Evolutionary conservation across 495 filamentous ascomycete genomes (phyloP), one percentile per base, ranked within the genome.

Genomic region (Lasiosphaeria hispida): DNA sequence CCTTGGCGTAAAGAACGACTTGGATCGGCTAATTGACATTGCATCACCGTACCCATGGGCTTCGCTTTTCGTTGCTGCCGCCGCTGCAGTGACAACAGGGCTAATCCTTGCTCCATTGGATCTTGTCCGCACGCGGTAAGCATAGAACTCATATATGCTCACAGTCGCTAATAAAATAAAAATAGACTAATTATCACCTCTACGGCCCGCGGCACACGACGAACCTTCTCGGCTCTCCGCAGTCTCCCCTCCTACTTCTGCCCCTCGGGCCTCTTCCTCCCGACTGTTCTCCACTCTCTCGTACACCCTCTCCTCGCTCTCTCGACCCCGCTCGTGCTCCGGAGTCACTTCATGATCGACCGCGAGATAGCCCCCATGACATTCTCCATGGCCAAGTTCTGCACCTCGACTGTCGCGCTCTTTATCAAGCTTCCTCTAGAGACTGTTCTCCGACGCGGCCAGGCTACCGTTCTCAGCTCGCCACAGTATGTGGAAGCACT

Each of bases 391-490:
- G 83, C 84, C 56, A 86, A 86, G 42, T 96, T 96, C 74, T 72
- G 88, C 58, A 81, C 87, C 43, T 87, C 87, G 13, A 83, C 82
- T 1, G 77, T 83, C n/a, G 95, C 95, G 40, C 79, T 97, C 10
- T 89, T 88, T 58, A 74, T 96, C 55, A 88, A 89, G 58, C 82
- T 97, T 11, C 94, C 94, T 0, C 79, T 97, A 14, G 94, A 98
- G 67, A 97, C 94, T 3, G 89, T 96, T 9, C 81, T 97, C 7
- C 85, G 94, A 11, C 81, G 94, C 51, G 94, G 88, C 0, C 94
- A 97, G 70, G 86, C 92, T 47, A 78, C 83, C 7, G 85, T 89
- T 0, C 71, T 80, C 11, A 63, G 69, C 57, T 72, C 73, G 17
- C 72, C 69, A 8, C 59, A 63, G 10, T 80, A 80, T 53, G 53